Base-by-base conservation (phyloP, 2,329 filamentous ascomycete species). In the Beauveria rudraprayagi region DNA sequence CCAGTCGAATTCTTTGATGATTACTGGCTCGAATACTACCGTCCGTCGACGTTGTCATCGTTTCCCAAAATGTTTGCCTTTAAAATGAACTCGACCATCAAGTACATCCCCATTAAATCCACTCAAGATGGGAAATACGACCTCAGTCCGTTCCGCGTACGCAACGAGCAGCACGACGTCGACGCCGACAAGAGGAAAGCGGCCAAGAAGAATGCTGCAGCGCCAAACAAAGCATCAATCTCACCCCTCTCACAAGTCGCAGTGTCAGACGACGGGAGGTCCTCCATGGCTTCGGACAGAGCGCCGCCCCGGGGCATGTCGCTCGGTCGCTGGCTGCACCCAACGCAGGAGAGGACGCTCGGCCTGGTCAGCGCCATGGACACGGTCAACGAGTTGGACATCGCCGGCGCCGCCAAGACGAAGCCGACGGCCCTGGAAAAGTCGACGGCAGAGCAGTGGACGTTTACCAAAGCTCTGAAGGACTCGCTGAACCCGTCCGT, bases 1-100 rank as follows among this genome's bases (percentile, higher is more conserved):
- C 77, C 78, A 7, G 75, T 89, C 3, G 76, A 80, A 3, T 85
- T 83, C 63, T 91, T 91, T 63, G 93, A 97, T 70, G 92, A 97
- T 72, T 99, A 96, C 73, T 99, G 94, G 94, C 80, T 94, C 8
- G 94, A 99, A 71, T 97, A 97, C 72, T 99, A 99, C 71, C 86
- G 92, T 16, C 94, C 94, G 0, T 82, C 90, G 8, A 90, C 90
- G 0, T 77, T 97, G 1, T 96, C 94, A 0, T 94, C 91, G 0
- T 91, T 97, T 66, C 83, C 87, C 16, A 99, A 97, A 71, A 89
- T 97, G 71, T 97, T 96, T 70, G 85, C 91, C 0, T 96, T 90
- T 74, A 92, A 90, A 70, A 90, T 97, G 83, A 96, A 93, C 70
- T 92, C 90, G 0, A 94, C 90, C 4, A 85, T 92, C 64, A 89